A percentile compares a stretch with the other conserved stretches of the same genome.
Evolutionary conservation across 306 rosid species (phyloP).

Genomic region (Trifolium subterraneum): DNA sequence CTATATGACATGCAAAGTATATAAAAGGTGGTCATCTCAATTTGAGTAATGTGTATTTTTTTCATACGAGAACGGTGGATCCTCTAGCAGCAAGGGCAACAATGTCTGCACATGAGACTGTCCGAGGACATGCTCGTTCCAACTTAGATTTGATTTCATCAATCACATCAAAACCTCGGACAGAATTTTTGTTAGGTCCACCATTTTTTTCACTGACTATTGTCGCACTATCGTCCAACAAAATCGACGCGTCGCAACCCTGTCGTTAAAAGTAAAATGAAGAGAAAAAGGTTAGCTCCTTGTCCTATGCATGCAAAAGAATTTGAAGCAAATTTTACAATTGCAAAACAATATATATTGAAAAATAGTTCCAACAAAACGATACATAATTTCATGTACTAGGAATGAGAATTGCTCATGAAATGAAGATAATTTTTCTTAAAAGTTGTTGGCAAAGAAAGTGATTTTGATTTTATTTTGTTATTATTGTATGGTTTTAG

Average conservation of each 20-base stretch:
- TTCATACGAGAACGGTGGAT: slow-evolving; percentile 69
- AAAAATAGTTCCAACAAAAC: background rate
- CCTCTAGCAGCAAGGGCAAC: slow-evolving; percentile 82
- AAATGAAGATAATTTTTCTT: background rate
- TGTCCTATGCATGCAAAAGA: background rate
- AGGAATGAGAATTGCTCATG: background rate
- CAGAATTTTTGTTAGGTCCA: slow-evolving; percentile 72
- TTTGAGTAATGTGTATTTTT: background rate
- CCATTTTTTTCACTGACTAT: slow-evolving; percentile 73
- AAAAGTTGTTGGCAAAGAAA: background rate
- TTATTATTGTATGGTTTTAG: background rate
- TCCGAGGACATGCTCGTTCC: slow-evolving; percentile 76
- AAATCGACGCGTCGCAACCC: slow-evolving; percentile 86
- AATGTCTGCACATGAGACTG: slow-evolving; percentile 89
- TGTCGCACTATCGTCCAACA: slow-evolving; percentile 61
- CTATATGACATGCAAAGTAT: slow-evolving; percentile 7
- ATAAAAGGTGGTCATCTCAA: background rate
- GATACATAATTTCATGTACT: background rate
- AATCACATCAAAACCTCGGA: slow-evolving; percentile 77
- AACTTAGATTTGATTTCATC: slow-evolving; percentile 76
- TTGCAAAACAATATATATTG: background rate
- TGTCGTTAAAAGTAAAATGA: slow-evolving; percentile 27
- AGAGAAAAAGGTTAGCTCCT: background rate
- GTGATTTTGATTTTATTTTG: background rate
- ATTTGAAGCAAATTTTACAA: background rate